phyloP scores from a whole-genome alignment of 108 stramenopile genomes.

The Cyclotella distinguenda region DNA sequence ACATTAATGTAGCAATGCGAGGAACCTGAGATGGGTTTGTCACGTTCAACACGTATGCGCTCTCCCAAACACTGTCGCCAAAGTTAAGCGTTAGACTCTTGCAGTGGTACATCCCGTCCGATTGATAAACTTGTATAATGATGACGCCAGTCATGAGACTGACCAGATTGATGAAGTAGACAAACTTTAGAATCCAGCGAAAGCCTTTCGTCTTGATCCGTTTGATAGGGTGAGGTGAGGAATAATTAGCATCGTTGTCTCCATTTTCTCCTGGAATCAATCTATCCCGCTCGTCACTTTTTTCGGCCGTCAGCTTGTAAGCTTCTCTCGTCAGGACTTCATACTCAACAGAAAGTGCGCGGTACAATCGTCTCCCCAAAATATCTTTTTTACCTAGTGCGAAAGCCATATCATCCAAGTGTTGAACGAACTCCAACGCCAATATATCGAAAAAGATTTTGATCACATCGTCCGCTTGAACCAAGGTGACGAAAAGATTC shows the following conservation, averaged over 20 bases:
- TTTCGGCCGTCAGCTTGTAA: too few relatives aligned
- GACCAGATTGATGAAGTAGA: conserved; percentile 33
- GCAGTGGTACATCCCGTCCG: conserved; percentile 12
- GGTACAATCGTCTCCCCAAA: conserved; percentile 16
- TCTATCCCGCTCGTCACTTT: too few relatives aligned
- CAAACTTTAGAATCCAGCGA: conserved; percentile 11
- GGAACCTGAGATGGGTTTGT: not conserved
- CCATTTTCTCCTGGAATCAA: too few relatives aligned
- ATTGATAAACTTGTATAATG: conserved; percentile 7
- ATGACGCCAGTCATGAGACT: conserved; percentile 18
- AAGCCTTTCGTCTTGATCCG: too few relatives aligned
- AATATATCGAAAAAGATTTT: conserved; percentile 23
- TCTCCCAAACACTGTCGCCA: conserved; percentile 24
- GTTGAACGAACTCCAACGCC: conserved; percentile 23
- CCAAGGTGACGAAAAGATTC: conserved; percentile 18
- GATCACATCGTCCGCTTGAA: conserved; percentile 8
- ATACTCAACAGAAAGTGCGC: conserved; percentile 18
- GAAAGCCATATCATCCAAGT: conserved; percentile 26
- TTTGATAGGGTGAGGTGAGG: too few relatives aligned
- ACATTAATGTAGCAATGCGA: conserved; percentile 5
- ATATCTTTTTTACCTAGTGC: conserved; percentile 2
- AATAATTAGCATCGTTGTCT: too few relatives aligned
- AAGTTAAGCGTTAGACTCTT: conserved; percentile 6
- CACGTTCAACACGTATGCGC: too few relatives aligned
- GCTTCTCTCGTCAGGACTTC: too few relatives aligned